phyloP scores from a whole-genome alignment of 768 basidiomycete genomes.

The Hygrophorus pudorinus region DNA sequence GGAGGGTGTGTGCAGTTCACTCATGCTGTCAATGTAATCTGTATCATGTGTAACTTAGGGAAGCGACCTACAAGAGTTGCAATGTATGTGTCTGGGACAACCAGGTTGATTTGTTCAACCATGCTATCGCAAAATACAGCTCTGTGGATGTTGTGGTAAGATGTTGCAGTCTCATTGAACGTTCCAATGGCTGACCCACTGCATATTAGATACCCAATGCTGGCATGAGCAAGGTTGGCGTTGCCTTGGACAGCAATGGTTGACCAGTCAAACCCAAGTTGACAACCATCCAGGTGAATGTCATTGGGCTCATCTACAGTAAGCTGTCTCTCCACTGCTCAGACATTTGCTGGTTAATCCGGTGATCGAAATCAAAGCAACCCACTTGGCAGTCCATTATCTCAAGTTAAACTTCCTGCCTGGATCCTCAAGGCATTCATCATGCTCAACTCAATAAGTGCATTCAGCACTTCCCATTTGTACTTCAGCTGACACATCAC shows the following conservation, averaged over 20 bases:
- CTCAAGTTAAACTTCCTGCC: slow-evolving; percentile 25
- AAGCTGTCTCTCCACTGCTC: slow-evolving; percentile 12
- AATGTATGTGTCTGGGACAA: too few species aligned
- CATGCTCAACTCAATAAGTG: slow-evolving; percentile 47
- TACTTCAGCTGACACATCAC: not conserved
- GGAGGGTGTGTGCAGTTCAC: too few species aligned
- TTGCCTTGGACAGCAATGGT: slow-evolving; percentile 26
- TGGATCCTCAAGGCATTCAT: slow-evolving; percentile 37
- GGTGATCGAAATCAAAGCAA: slow-evolving; percentile 21
- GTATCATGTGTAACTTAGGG: too few species aligned
- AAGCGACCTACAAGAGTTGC: too few species aligned
- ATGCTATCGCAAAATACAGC: too few species aligned
- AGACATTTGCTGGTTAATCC: not conserved
- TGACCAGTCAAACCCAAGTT: slow-evolving; percentile 31
- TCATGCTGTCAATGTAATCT: too few species aligned
- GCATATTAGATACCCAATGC: slow-evolving; percentile 34
- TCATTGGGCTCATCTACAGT: slow-evolving; percentile 40
- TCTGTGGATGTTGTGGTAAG: too few species aligned
- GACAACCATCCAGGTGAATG: slow-evolving; percentile 38
- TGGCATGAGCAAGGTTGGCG: slow-evolving; percentile 29
- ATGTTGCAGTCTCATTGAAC: too few species aligned
- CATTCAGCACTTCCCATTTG: not conserved
- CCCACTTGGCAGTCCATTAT: slow-evolving; percentile 42
- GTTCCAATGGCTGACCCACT: too few species aligned
- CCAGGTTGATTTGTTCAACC: too few species aligned